Base-by-base conservation (phyloP, 2,329 filamentous ascomycete species). In the Cryoendolithus antarcticus region DNA sequence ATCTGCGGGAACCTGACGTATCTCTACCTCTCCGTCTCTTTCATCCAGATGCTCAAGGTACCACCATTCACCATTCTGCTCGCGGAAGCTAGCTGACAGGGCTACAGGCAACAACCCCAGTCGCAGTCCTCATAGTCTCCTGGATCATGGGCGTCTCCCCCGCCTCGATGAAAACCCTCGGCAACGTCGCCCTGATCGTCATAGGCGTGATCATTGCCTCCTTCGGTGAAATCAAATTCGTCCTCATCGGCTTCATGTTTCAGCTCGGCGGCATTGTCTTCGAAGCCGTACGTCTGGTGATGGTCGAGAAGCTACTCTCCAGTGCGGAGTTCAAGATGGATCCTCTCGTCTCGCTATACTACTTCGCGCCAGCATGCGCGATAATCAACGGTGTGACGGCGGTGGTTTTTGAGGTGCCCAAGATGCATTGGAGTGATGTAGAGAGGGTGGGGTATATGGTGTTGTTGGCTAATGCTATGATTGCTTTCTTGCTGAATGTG, bases 31-130 rank as follows among this genome's bases (percentile, higher is more conserved):
- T 91, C 82, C 50, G 89, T 96, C 43, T 83, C 89, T 44, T 96
- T 96, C 64, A 96, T 96, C 57, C 89, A 96, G 72, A 96, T 96
- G 89, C 79, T 96, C 63, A 96, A 96, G 82, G 82, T 86, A 19
- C n/a, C n/a, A n/a, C n/a, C n/a, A n/a, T n/a, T n/a, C n/a, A n/a
- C n/a, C n/a, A n/a, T n/a, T n/a, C n/a, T n/a, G n/a, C n/a, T n/a
- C n/a, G n/a, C n/a, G n/a, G n/a, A n/a, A n/a, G n/a, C n/a, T n/a
- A n/a, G n/a, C n/a, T n/a, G n/a, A n/a, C n/a, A n/a, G n/a, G n/a
- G n/a, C n/a, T n/a, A n/a, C n/a, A 88, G 84, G 91, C 91, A 50
- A 95, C 86, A 32, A 96, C 85, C 27, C 91, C 91, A 10, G 88
- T 96, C 43, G 88, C 86, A 39, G 88, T 96, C 38, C 77, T 98